phyloP scores from a whole-genome alignment of 2,329 filamentous ascomycete genomes.

The Periconia digitata region DNA sequence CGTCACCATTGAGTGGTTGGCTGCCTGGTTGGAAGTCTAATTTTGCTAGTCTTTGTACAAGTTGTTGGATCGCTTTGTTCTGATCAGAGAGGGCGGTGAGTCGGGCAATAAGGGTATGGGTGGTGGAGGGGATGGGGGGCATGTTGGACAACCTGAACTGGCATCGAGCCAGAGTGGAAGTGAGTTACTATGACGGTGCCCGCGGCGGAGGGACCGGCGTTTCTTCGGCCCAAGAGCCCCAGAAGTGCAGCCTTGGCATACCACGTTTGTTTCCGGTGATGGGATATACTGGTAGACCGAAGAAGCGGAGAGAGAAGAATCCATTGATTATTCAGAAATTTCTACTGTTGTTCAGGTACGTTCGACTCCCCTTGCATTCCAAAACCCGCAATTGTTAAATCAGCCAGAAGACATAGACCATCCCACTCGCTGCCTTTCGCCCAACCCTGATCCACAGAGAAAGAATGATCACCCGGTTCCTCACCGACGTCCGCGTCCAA shows the following conservation, averaged over 20 bases:
- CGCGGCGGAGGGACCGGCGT: slow-evolving; percentile 15
- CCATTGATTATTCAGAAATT: not conserved
- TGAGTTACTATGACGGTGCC: slow-evolving; percentile 34
- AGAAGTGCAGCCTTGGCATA: not conserved
- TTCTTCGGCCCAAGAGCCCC: slow-evolving; percentile 4
- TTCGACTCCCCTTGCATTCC: not conserved
- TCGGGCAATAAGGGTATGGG: slow-evolving; percentile 48
- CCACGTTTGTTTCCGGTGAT: not conserved
- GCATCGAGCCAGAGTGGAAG: slow-evolving; percentile 27
- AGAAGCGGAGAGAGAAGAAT: not conserved
- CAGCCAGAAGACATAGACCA: not conserved
- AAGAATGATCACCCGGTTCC: slow-evolving; percentile 86
- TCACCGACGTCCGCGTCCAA: slow-evolving; percentile 79
- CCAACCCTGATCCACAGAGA: too few species aligned
- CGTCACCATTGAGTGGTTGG: slow-evolving; percentile 61
- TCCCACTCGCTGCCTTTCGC: not conserved
- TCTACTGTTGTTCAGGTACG: too few species aligned
- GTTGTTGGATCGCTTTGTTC: slow-evolving; percentile 55
- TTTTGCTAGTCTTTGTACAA: slow-evolving; percentile 60
- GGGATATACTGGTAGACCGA: not conserved
- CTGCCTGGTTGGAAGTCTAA: slow-evolving; percentile 64
- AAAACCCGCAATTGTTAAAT: not conserved
- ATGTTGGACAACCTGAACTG: slow-evolving; percentile 25
- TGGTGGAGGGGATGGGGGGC: slow-evolving; percentile 38
- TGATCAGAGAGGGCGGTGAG: slow-evolving; percentile 56